A percentile compares a stretch with the other conserved stretches of the same genome.
These are phyloP conservation scores for Filosporella fistucella DNA, from an alignment of 495 filamentous ascomycete genomes.

Conservation along the genomic window DNA sequence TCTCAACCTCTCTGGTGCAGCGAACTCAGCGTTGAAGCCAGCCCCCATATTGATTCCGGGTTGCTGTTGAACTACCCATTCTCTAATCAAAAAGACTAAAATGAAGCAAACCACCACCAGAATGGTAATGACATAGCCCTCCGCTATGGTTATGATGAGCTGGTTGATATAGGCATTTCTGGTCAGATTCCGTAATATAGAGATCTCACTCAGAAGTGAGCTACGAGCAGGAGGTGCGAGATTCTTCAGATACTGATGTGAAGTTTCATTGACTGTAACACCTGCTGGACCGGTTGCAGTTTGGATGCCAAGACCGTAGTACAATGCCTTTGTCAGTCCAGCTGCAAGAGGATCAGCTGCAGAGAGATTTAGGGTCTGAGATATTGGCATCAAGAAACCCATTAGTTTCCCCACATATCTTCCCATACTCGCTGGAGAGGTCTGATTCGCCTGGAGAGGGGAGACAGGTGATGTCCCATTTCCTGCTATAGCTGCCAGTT, in stretches of 20 bases:
- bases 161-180: constrained; percentile 69
- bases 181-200: constrained; percentile 69
- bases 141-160: constrained; percentile 74
- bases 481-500: constrained; percentile 6
- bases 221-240: constrained; percentile 8
- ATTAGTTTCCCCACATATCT: constrained; percentile 10
- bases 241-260: neutral
- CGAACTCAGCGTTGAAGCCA: constrained; percentile 39
- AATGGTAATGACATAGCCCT: constrained; percentile 90
- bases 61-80: constrained; percentile 98
- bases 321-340: constrained; percentile 17
- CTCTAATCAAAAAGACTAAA: constrained; percentile 88
- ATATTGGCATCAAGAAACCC: constrained; percentile 30
- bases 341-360: constrained; percentile 41
- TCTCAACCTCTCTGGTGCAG: constrained; percentile 33
- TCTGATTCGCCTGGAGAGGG: constrained; percentile 34
- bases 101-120: constrained; percentile 90
- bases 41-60: constrained; percentile 65
- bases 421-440: constrained; percentile 22
- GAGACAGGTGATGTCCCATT: constrained; percentile 37
- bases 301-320: constrained; percentile 17
- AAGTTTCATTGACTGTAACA: neutral
- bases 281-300: constrained; percentile 3
- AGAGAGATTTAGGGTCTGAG: constrained; percentile 39
- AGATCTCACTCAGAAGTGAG: constrained; percentile 67